Evolutionary conservation across 148 eudicot species (phyloP).

Genomic region (Drosera capensis): DNA sequence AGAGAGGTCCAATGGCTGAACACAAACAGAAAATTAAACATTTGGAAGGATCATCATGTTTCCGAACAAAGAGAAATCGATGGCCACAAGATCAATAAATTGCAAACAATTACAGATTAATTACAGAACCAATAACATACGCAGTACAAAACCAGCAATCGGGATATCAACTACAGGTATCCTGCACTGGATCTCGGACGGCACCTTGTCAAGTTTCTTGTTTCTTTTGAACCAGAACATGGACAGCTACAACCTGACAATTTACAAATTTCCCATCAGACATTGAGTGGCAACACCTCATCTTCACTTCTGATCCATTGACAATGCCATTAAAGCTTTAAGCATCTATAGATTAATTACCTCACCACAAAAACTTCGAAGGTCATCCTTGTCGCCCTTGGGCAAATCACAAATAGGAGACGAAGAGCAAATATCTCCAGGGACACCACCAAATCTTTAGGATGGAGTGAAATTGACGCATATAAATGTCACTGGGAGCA

Average conservation of each 20-base stretch:
- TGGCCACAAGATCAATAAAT: not conserved
- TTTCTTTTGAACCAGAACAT: constrained; percentile 38
- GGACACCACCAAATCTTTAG: constrained; percentile 9
- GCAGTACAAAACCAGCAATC: constrained; percentile 71
- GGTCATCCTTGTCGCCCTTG: constrained; percentile 17
- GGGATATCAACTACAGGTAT: constrained; percentile 27
- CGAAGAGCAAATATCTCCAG: constrained; percentile 11
- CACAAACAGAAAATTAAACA: not conserved
- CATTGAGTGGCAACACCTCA: too few species aligned
- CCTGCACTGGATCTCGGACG: constrained; percentile 11
- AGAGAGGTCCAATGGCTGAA: too few species aligned
- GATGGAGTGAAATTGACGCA: constrained; percentile 25
- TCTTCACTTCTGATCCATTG: too few species aligned
- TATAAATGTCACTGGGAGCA: constrained; percentile 64
- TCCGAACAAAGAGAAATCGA: not conserved
- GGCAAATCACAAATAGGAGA: constrained; percentile 30
- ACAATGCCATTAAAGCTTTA: not conserved
- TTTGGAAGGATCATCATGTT: not conserved
- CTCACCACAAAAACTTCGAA: constrained; percentile 1
- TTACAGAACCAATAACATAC: constrained; percentile 25
- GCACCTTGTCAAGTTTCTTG: constrained; percentile 12
- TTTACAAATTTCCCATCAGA: not conserved
- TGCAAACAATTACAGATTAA: not conserved
- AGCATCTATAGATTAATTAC: not conserved
- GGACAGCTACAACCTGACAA: constrained; percentile 57